Evolutionary conservation across 495 filamentous ascomycete genomes (phyloP), one percentile per base, ranked within the genome.

Genomic region (Pyrenula massariospora): DNA sequence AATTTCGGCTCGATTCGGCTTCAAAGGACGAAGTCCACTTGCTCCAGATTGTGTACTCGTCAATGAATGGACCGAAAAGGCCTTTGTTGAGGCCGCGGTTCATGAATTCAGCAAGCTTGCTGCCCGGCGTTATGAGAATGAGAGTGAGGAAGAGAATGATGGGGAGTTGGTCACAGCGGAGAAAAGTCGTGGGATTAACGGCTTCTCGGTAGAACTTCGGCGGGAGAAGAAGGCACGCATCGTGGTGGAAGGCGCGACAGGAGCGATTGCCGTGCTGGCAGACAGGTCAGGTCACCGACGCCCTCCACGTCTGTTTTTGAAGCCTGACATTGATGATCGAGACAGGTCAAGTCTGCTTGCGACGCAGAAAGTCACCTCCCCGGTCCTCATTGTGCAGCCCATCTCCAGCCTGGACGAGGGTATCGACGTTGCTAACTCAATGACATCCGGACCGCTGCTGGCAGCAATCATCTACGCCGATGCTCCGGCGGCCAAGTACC

Each of bases 11-110:
- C 65, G 79, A 11, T 79, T 79, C 55, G 68, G 67, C 15, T 74
- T 80, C 12, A 69, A 70, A 3, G 80, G 79, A 1, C 65, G 63
- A 1, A 78, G 76, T 0, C 67, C 76, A 0, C 81, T 81, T 65
- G 70, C 76, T 2, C 79, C 79, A 1, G 79, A 80, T 60, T 20
- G 77, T 2, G 77, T 82, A 1, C 59, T 82, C 0, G 79, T 83
- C 22, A 76, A 83, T 54, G 78, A 82, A 60, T 82, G 74, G 57
- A 69, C 67, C 3, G 77, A 77, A 68, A 70, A 76, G 54, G 63
- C 66, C 0, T 80, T 82, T 53, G 57, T 77, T 0, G 68, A 76
- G 52, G 70, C 73, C 1, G 68, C 73, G 2, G 64, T 76, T 15
- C 60, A 67, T 19, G 66, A 68, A 15, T 58, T 68, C 0, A 70